Evolutionary conservation across 2,329 filamentous ascomycete species (phyloP).

Genomic region (Calonectria fujianensis): DNA sequence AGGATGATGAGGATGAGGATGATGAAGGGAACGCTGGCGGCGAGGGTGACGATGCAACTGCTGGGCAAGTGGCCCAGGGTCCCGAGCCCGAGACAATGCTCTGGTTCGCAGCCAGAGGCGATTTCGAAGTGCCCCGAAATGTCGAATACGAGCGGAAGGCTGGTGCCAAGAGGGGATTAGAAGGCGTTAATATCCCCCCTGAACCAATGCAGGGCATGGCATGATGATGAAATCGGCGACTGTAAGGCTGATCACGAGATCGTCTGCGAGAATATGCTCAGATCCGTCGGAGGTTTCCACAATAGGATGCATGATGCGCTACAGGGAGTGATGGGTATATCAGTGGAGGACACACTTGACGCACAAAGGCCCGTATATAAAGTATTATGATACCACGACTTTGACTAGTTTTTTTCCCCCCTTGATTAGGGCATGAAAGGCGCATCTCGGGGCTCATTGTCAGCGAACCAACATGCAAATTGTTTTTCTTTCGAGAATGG

Average conservation of each 20-base stretch:
- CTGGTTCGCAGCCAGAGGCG: constrained; percentile 67
- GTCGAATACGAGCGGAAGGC: constrained; percentile 65
- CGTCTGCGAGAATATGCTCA: no score
- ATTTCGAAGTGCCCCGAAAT: constrained; percentile 67
- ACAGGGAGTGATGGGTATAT: not conserved
- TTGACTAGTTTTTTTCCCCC: not conserved
- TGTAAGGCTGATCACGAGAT: not conserved
- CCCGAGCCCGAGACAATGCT: constrained; percentile 69
- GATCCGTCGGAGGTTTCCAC: not conserved
- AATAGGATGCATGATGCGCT: not conserved
- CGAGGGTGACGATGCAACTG: constrained; percentile 39
- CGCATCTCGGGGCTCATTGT: not conserved
- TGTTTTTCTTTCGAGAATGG: not conserved
- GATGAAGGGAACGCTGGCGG: constrained; percentile 53
- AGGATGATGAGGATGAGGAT: constrained; percentile 73
- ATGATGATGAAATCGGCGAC: constrained; percentile 34
- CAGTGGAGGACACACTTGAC: not conserved
- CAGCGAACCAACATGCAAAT: not conserved
- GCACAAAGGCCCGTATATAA: not conserved
- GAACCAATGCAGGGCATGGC: constrained; percentile 45
- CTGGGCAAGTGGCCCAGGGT: constrained; percentile 58
- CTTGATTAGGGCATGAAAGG: not conserved
- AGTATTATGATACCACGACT: constrained; percentile 23
- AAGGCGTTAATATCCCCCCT: constrained; percentile 60
- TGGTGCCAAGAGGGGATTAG: constrained; percentile 57